Base-by-base conservation (phyloP, 2,329 filamentous ascomycete genomes). In the Pyrenophora teres region DNA sequence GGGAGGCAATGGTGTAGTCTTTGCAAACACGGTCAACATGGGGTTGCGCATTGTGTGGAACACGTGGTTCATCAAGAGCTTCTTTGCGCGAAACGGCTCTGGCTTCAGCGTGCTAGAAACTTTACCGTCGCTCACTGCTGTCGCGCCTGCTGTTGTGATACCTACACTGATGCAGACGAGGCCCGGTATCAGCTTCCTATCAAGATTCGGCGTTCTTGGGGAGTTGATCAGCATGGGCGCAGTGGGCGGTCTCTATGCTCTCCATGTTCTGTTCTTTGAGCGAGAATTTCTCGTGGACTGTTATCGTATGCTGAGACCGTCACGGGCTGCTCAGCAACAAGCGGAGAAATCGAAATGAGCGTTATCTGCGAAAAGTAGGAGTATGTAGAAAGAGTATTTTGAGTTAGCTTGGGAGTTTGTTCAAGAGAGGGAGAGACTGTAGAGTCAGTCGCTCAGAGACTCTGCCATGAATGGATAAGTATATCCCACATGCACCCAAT, bases 21-120 rank as follows among this genome's bases (percentile, higher is more conserved):
- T 84, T 60, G 92, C 92, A 44, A 99, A 97, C 71, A 86, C 84
- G 39, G 84, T 96, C 63, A 97, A 97, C 70, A 96, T 99, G 92
- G 75, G 77, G 0, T 84, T 93, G 64, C 84, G 94, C 55, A 95
- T 96, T 50, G 55, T 84, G 6, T 99, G 92, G 90, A 94, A 92
- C 65, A 75, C 77, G 15, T 67, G 71, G 38, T 99, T 96, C 68
- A 89, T 97, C 50, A 76, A 72, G 30, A 61, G 71, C 0, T 75
- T 64, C 46, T 74, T 74, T 43, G 45, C 38, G 12, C 37, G 50
- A 6, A 63, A 59, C 18, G 56, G 54, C 0, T 50, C 63, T 9
- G 47, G 40, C 8, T 68, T 69, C 33, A 57, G 45, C n/a, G 21
- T 67, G 10, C 40, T 42, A 10, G 56, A 60, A 4, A 57, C 54